phyloP scores from a whole-genome alignment of 2,329 filamentous ascomycete species.

The Cladosporium sp. region DNA sequence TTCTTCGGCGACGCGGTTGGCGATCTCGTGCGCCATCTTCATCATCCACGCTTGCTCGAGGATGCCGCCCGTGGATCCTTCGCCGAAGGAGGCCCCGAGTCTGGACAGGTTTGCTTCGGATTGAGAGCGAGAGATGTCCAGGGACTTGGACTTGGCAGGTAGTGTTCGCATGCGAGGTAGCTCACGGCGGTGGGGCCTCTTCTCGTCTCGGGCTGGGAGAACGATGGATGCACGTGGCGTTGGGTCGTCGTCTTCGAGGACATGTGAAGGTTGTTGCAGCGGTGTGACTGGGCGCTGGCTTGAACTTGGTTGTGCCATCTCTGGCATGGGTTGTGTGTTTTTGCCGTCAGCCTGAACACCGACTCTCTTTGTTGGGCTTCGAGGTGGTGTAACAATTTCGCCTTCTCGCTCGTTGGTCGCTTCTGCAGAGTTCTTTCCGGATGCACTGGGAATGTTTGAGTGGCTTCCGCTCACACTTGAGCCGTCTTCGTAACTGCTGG shows the following conservation, averaged over 20 bases:
- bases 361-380: constrained; percentile 46
- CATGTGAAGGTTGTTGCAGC: constrained; percentile 11
- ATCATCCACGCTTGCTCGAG: constrained; percentile 83
- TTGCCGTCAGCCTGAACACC: constrained; percentile 33
- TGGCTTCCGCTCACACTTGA: constrained; percentile 40
- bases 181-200: constrained; percentile 23
- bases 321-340: constrained; percentile 9
- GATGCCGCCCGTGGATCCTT: constrained; percentile 51
- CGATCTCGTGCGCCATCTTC: constrained; percentile 93
- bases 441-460: constrained; percentile 55
- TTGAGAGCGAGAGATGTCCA: constrained; percentile 24
- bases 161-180: constrained; percentile 28
- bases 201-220: constrained; percentile 7
- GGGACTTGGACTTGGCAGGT: constrained; percentile 20
- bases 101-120: constrained; percentile 31
- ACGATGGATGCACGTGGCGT: constrained; percentile 23
- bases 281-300: constrained; percentile 27
- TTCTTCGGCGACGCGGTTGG: constrained; percentile 82
- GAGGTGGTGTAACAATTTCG: constrained; percentile 50
- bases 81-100: constrained; percentile 28
- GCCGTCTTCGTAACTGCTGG: constrained; percentile 46
- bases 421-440: constrained; percentile 58
- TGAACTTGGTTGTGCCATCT: neutral
- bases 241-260: constrained; percentile 19
- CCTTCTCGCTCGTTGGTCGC: constrained; percentile 35